Conservation (phyloP, 23 red algal genomes). For the Gracilaria gracilis region DNA sequence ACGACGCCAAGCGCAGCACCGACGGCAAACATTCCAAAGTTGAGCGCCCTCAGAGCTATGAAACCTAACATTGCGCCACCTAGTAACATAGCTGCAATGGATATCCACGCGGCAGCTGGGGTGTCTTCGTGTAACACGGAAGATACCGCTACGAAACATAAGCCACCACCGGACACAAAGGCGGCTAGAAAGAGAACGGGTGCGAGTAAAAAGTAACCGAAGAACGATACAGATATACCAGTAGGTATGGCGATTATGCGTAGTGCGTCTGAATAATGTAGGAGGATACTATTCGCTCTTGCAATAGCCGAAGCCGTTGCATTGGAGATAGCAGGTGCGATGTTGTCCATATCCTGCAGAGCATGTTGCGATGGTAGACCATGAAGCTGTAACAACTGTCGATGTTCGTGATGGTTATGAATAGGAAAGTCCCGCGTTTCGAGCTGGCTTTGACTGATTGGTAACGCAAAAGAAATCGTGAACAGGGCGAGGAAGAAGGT, state of each 20-base stretch:
- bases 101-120: constrained; percentile 40
- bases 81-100: constrained; percentile 64
- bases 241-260: constrained; percentile 50
- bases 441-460: background rate
- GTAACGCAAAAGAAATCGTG: background rate
- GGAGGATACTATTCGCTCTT: constrained; percentile 29
- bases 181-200: constrained; percentile 68
- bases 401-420: background rate
- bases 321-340: constrained; percentile 55
- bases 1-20: constrained; percentile 64
- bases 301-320: constrained; percentile 52
- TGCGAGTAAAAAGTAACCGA: constrained; percentile 66
- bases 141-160: constrained; percentile 56
- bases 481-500: background rate
- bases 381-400: background rate
- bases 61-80: constrained; percentile 72
- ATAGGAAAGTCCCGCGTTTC: background rate
- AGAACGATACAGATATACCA: constrained; percentile 54
- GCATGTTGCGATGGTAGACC: background rate
- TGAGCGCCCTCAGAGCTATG: constrained; percentile 44
- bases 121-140: constrained; percentile 56
- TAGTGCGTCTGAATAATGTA: constrained; percentile 40
- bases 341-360: constrained; percentile 35
- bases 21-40: constrained; percentile 69
- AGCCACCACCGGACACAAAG: constrained; percentile 57